These are phyloP conservation scores for Teratosphaeria gauchensis DNA, from an alignment of 2,329 filamentous ascomycete species.

Conservation along the genomic window DNA sequence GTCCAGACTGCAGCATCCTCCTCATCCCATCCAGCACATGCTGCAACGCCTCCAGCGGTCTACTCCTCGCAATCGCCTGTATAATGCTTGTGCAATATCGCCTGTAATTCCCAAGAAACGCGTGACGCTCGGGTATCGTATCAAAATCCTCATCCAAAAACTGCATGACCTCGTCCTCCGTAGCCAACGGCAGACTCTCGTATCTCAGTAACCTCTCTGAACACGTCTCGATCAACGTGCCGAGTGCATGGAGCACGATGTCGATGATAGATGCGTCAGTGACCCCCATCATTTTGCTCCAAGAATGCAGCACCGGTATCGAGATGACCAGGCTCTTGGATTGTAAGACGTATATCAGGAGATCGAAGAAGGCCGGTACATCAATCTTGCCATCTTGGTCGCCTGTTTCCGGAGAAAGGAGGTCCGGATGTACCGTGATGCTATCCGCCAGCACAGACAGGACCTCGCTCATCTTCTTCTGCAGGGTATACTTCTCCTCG, in stretches of 20 bases:
- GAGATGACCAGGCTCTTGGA: slow-evolving; percentile 86
- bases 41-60: slow-evolving; percentile 73
- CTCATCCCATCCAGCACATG: slow-evolving; percentile 80
- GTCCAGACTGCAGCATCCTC: slow-evolving; percentile 54
- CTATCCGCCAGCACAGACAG: slow-evolving; percentile 77
- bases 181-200: slow-evolving; percentile 74
- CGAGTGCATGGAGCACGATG: slow-evolving; percentile 54
- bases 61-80: slow-evolving; percentile 72
- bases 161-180: slow-evolving; percentile 61
- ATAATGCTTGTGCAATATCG: slow-evolving; percentile 83
- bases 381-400: slow-evolving; percentile 42
- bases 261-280: slow-evolving; percentile 58
- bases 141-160: slow-evolving; percentile 92
- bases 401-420: background rate
- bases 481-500: slow-evolving; percentile 83
- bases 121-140: slow-evolving; percentile 84
- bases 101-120: slow-evolving; percentile 90
- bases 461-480: slow-evolving; percentile 92
- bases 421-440: slow-evolving; percentile 63
- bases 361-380: slow-evolving; percentile 64
- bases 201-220: slow-evolving; percentile 78
- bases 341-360: slow-evolving; percentile 69
- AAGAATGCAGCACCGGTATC: slow-evolving; percentile 82
- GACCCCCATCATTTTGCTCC: slow-evolving; percentile 72
- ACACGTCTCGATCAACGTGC: slow-evolving; percentile 70